phyloP scores from a whole-genome alignment of 768 basidiomycete genomes.

The Podaxis carcinomalis region DNA sequence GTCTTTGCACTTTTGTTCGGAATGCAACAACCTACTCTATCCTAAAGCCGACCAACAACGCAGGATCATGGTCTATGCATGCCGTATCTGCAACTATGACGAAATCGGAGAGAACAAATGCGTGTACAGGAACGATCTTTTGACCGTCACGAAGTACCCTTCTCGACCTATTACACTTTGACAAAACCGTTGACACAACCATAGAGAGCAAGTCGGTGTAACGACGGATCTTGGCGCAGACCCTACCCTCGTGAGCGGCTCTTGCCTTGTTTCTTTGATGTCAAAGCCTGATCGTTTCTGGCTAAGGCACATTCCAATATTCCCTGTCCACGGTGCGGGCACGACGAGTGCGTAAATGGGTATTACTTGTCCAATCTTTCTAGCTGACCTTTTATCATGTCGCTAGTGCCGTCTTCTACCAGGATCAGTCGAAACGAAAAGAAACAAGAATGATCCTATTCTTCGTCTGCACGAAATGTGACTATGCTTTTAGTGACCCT shows the following conservation, averaged over 20 bases:
- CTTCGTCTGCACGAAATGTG: slow-evolving; percentile 84
- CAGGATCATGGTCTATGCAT: slow-evolving; percentile 84
- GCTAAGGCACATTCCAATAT: slow-evolving; percentile 84
- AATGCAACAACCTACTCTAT: slow-evolving; percentile 94
- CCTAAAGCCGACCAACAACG: slow-evolving; percentile 88
- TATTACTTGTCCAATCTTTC: background rate
- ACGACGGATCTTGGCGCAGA: slow-evolving; percentile 86
- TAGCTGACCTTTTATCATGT: slow-evolving; percentile 4
- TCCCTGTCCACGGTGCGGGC: slow-evolving; percentile 74
- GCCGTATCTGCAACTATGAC: slow-evolving; percentile 84
- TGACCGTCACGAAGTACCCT: slow-evolving; percentile 86
- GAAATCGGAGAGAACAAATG: slow-evolving; percentile 85
- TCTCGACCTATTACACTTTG: slow-evolving; percentile 16
- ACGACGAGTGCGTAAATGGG: slow-evolving; percentile 66
- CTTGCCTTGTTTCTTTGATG: background rate
- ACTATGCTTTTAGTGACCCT: slow-evolving; percentile 72
- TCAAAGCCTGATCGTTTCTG: background rate
- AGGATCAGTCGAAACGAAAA: slow-evolving; percentile 95
- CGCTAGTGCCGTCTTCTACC: slow-evolving; percentile 86
- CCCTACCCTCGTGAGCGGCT: slow-evolving; percentile 68
- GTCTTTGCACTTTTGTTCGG: slow-evolving; percentile 85
- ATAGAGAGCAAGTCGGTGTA: slow-evolving; percentile 90
- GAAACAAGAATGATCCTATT: slow-evolving; percentile 94
- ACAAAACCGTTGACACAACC: slow-evolving; percentile 3
- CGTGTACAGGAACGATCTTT: slow-evolving; percentile 90